Percentiles rank a stretch among this genome's conserved stretches.
Evolutionary conservation across 1,284 basidiomycete species (phyloP).

Genomic region (Taiwanofungus camphoratus): DNA sequence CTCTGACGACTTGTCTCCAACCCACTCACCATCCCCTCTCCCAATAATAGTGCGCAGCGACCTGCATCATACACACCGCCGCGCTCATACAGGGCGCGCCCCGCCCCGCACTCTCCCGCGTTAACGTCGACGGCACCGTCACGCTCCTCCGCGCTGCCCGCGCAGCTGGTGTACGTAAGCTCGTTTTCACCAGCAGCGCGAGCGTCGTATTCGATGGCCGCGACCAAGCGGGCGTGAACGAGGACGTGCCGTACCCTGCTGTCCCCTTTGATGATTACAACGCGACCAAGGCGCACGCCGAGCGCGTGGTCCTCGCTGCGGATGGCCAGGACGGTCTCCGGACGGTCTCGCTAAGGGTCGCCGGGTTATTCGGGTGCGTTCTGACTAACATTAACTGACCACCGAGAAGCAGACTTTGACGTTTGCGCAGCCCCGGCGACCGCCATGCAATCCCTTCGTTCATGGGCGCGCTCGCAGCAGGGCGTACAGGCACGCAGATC

Average conservation of each 20-base stretch:
- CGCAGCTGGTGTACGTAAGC: slow-evolving; percentile 40
- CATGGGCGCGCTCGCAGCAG: slow-evolving; percentile 22
- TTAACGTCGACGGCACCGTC: slow-evolving; percentile 57
- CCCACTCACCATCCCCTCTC: slow-evolving; percentile 1
- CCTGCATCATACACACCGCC: slow-evolving; percentile 25
- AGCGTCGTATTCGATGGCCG: slow-evolving; percentile 55
- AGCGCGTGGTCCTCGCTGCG: slow-evolving; percentile 49
- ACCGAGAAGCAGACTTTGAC: no score
- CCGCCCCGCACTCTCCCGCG: slow-evolving; percentile 46
- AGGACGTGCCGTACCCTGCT: slow-evolving; percentile 49
- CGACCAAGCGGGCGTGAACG: slow-evolving; percentile 53
- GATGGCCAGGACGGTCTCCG: slow-evolving; percentile 45
- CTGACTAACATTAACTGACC: background rate
- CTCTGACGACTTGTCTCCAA: no score
- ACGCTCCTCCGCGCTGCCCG: slow-evolving; percentile 44
- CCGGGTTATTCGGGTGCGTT: slow-evolving; percentile 58
- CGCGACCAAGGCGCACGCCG: slow-evolving; percentile 59
- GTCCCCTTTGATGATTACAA: slow-evolving; percentile 55
- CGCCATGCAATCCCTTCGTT: slow-evolving; percentile 3
- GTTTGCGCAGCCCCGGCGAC: slow-evolving; percentile 26
- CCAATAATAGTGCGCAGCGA: slow-evolving; percentile 33
- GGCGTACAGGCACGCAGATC: slow-evolving; percentile 57
- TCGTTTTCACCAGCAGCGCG: slow-evolving; percentile 60
- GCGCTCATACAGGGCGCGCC: slow-evolving; percentile 16
- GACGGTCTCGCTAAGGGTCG: slow-evolving; percentile 55